Evolutionary conservation across 768 basidiomycete species (phyloP), one percentile per base, ranked within the genome.

Genomic region (Multifurca ochricompacta): DNA sequence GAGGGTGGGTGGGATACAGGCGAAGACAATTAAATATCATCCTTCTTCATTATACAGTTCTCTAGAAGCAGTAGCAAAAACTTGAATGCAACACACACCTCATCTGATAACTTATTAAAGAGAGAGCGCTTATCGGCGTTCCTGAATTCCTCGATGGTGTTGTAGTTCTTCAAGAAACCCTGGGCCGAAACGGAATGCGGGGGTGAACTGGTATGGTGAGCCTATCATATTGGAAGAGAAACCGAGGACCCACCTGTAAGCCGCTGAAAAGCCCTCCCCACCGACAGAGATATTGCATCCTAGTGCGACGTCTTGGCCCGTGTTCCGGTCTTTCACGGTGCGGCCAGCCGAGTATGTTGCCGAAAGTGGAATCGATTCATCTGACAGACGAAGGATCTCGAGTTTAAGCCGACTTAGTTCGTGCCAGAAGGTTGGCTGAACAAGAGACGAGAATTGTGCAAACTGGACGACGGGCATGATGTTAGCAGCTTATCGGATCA

Each of bases 81-180:
- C n/a, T n/a, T n/a, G n/a, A n/a, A 28, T 31, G 27, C 6, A n/a
- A 51, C 48, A 63, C 69, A 58, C 58, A 90, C 90, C 72, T 83
- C 75, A 58, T 84, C 77, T 0, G 85, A 81, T 56, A 85, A 67
- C 27, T 75, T 65, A 53, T 87, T 87, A 70, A 98, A 92, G 16
- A 96, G 68, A n/a, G 80, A 78, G 6, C 85, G 81, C 76, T 99
- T 99, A 63, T 91, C 84, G 0, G 87, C 85, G 6, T 81, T 80
- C 63, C 85, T 91, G 74, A 97, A 98, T 10, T 96, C 92, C 62
- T 98, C 93, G 62, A 98, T 87, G 8, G 95, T 97, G 66, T 98
- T 99, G 73, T 81, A 97, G 69, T 97, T 98, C 77, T 90, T 93
- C 64, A 96, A 75, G 9, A 75, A 72, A 35, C 95, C 96, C 4